phyloP scores from a whole-genome alignment of 164 flowering plant species.

The Magnolia changhungtana region DNA sequence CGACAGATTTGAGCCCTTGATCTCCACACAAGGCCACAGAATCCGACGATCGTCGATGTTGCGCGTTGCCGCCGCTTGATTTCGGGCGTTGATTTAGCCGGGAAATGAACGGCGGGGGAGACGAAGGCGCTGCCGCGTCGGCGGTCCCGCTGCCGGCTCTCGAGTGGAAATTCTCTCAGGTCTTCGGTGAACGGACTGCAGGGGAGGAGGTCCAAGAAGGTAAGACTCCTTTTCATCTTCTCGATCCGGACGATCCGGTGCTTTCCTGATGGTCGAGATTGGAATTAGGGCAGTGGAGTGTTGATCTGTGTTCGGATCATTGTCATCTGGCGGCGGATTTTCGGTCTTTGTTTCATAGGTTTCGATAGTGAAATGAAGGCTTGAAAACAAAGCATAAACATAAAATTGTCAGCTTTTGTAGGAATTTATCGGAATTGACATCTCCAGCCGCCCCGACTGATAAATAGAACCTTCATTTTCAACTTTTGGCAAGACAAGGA shows the following conservation, averaged over 20 bases:
- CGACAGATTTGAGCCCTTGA: neutral
- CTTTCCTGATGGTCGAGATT: neutral
- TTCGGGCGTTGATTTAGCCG: slow-evolving; percentile 14
- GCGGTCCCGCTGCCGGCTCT: slow-evolving; percentile 42
- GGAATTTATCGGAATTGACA: too few species aligned
- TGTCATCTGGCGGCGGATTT: too few species aligned
- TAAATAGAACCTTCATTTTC: too few species aligned
- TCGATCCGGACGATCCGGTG: neutral
- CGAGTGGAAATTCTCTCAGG: slow-evolving; percentile 92
- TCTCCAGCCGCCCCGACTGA: too few species aligned
- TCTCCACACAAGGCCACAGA: neutral
- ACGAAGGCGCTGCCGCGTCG: slow-evolving; percentile 24
- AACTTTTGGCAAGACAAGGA: too few species aligned
- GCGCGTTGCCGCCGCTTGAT: slow-evolving; percentile 4
- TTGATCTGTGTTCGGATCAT: neutral
- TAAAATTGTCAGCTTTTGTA: too few species aligned
- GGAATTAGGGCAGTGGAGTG: neutral
- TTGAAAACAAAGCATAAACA: too few species aligned
- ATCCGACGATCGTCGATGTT: slow-evolving; percentile 10
- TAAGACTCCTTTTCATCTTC: slow-evolving; percentile 14
- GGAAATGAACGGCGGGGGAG: slow-evolving; percentile 46
- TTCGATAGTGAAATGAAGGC: too few species aligned
- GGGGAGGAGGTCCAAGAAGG: slow-evolving; percentile 93
- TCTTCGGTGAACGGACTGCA: slow-evolving; percentile 76
- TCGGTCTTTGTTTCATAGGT: neutral